These are phyloP conservation scores for Boletus vinaceobasis DNA, from an alignment of 768 basidiomycete genomes.

Conservation along the genomic window DNA sequence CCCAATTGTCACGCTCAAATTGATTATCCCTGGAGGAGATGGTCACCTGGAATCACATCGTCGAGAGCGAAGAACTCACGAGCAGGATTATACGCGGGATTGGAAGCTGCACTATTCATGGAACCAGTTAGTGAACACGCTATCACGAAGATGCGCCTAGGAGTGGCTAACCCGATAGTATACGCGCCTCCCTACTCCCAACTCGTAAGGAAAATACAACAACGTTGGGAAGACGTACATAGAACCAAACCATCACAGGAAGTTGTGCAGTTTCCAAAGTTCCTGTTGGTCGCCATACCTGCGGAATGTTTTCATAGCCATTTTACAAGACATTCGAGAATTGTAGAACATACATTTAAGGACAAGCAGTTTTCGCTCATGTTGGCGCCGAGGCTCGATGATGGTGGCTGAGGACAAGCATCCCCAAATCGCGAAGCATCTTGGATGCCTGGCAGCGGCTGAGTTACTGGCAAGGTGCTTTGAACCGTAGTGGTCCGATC, in stretches of 20 bases:
- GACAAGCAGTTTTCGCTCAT: constrained; percentile 53
- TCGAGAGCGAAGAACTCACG: neutral
- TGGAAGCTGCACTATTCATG: constrained; percentile 12
- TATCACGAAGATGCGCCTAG: neutral
- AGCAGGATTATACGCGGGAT: constrained; percentile 13
- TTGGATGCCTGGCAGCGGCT: constrained; percentile 28
- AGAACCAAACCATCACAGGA: constrained; percentile 22
- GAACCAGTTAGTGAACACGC: neutral
- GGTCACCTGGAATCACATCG: neutral
- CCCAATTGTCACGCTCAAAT: neutral
- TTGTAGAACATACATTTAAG: constrained; percentile 39
- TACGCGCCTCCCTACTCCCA: constrained; percentile 12
- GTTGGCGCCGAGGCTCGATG: constrained; percentile 37
- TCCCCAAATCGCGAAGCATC: constrained; percentile 50
- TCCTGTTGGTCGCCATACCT: constrained; percentile 20
- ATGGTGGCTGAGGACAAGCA: constrained; percentile 51
- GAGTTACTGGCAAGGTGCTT: constrained; percentile 46
- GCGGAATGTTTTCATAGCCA: neutral
- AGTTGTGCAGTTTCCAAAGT: constrained; percentile 1
- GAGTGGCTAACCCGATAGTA: constrained; percentile 4
- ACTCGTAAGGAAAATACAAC: neutral
- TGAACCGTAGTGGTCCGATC: constrained; percentile 53
- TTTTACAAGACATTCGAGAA: neutral
- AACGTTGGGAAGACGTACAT: constrained; percentile 1
- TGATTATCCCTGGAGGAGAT: constrained; percentile 7